These are phyloP conservation scores for Hypsizygus ulmarius DNA, from an alignment of 1,284 basidiomycete species.

Conservation along the genomic window DNA sequence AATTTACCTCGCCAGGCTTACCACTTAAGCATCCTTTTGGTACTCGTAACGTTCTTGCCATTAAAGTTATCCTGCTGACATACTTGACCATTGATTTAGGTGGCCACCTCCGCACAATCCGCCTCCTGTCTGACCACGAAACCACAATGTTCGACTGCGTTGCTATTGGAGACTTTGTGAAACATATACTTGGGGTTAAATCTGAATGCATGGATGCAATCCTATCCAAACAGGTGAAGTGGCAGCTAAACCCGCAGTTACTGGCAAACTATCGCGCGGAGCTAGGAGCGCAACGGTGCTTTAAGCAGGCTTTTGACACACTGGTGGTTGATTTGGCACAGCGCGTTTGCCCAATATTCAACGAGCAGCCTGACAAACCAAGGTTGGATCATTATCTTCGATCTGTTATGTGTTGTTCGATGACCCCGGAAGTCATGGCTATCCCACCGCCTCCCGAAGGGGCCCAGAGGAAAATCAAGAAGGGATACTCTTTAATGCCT, in stretches of 20 bases:
- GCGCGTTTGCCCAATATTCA: too few species aligned
- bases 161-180: neutral
- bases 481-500: too few species aligned
- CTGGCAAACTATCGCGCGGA: neutral
- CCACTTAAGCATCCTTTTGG: neutral
- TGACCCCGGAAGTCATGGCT: too few species aligned
- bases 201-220: neutral
- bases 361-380: too few species aligned
- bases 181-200: neutral
- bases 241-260: neutral
- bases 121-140: neutral
- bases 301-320: too few species aligned
- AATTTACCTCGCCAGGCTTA: neutral
- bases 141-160: neutral
- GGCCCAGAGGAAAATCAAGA: too few species aligned
- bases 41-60: neutral
- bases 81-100: neutral
- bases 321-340: too few species aligned
- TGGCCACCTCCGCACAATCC: neutral
- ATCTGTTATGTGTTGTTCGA: too few species aligned
- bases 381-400: too few species aligned
- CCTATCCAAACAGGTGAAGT: neutral
- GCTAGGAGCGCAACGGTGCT: neutral
- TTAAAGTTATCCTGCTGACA: neutral
- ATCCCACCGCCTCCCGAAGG: too few species aligned